Conservation (phyloP, 352 stramenopile genomes). For the Globisporangium emineosum region DNA sequence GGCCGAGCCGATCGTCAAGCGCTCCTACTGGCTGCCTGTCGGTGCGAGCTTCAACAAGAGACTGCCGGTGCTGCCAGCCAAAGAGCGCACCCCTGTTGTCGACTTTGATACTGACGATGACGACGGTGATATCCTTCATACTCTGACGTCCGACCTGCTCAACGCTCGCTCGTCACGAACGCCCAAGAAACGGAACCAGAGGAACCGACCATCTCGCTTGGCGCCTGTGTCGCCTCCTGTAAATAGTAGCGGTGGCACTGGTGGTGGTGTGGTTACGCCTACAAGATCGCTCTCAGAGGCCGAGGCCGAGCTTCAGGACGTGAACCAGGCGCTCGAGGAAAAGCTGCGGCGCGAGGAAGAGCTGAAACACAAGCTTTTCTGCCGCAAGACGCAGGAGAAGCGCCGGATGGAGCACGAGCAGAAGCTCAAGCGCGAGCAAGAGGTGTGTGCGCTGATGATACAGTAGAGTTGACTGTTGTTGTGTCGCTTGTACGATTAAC, state of each 20-base stretch:
- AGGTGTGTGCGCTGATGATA: conserved; percentile 24
- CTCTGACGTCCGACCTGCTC: conserved; percentile 10
- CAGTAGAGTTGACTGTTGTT: not conserved
- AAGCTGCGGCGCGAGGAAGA: conserved; percentile 37
- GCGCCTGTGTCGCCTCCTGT: conserved; percentile 26
- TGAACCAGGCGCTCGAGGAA: conserved; percentile 21
- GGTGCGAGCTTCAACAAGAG: conserved; percentile 42
- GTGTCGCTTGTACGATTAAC: no score
- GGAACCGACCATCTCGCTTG: conserved; percentile 37
- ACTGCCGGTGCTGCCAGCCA: conserved; percentile 34
- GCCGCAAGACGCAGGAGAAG: conserved; percentile 34
- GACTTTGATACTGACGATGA: conserved; percentile 5
- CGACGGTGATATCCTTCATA: conserved; percentile 7
- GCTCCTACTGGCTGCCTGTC: conserved; percentile 70
- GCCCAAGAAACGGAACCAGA: conserved; percentile 45
- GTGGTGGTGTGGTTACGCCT: not conserved
- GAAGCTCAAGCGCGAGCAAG: conserved; percentile 28
- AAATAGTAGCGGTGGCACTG: not conserved
- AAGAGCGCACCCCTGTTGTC: conserved; percentile 1
- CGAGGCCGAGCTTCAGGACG: conserved; percentile 8
- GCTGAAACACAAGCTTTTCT: conserved; percentile 42
- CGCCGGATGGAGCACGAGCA: conserved; percentile 34
- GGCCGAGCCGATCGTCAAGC: conserved; percentile 30
- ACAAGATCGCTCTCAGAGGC: not conserved
- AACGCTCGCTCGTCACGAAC: conserved; percentile 22